Base-by-base conservation (phyloP, 495 filamentous ascomycete species). In the Xylaria intraflava region DNA sequence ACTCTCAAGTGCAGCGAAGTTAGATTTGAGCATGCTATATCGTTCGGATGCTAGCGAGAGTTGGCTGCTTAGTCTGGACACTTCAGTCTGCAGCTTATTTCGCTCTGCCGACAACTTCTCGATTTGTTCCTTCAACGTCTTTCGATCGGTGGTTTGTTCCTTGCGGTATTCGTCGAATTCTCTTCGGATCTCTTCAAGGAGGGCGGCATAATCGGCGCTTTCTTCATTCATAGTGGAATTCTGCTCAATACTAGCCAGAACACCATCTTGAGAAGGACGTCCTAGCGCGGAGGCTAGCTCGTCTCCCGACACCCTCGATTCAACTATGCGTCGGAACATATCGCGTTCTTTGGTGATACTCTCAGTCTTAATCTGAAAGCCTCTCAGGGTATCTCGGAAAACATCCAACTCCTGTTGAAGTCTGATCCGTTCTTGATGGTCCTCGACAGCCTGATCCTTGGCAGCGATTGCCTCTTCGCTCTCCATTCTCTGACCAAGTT, bases 301-400 rank as follows among this genome's bases (percentile, higher is more conserved):
- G 5, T 76, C 72, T 6, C 78, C 69, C 14, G 74, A 68, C 9
- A 76, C 77, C 27, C 83, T 73, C 58, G 89, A 85, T 53, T 89
- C 83, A 12, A 96, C 80, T 82, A 96, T 93, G 36, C 89, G 88
- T 26, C 90, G 82, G 83, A 95, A 96, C 79, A 95, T 96, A 61
- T 99, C 91, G 30, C 93, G 83, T 71, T 99, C 93, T 64, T 88
- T 88, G 44, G 92, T 87, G 59, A 95, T 95, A 68, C 89, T 95
- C 74, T 96, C 85, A 27, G 88, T 86, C 56, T 88, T 85, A 6
- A 86, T 82, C 3, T 85, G 77, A 43, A 93, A 80, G 29, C 85
- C 84, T 55, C 86, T 78, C 30, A 96, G 77, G 61, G 96, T 92
- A 30, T 83, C 81, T 51, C 75, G 75, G 48, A 83, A 72, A 17